Conservation (phyloP, 2,329 filamentous ascomycete genomes). For the Verticillium nonalfalfae region DNA sequence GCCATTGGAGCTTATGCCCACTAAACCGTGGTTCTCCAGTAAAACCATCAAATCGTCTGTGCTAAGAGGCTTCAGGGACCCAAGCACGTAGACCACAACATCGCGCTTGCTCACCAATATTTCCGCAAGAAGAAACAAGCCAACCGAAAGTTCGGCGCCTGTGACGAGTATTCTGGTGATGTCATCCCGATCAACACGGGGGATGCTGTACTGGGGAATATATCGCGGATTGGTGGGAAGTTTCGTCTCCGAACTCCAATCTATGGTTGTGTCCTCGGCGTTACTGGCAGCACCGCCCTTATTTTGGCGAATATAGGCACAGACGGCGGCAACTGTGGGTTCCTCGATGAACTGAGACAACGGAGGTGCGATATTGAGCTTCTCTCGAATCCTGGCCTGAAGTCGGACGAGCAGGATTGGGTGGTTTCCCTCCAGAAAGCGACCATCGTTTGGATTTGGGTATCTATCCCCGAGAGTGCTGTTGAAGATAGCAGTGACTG, state of each 20-base stretch:
- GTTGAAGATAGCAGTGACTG: slow-evolving; percentile 14
- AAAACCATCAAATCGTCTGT: slow-evolving; percentile 5
- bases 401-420: slow-evolving; percentile 17
- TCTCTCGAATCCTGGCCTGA: slow-evolving; percentile 16
- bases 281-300: slow-evolving; percentile 11
- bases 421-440: slow-evolving; percentile 19
- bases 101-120: slow-evolving; percentile 11
- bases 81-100: slow-evolving; percentile 11
- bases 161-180: slow-evolving; percentile 12
- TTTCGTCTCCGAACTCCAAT: slow-evolving; percentile 16
- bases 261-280: slow-evolving; percentile 14
- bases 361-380: slow-evolving; percentile 16
- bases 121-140: slow-evolving; percentile 13
- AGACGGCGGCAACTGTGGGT: slow-evolving; percentile 15
- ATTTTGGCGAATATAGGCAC: slow-evolving; percentile 11
- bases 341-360: slow-evolving; percentile 16
- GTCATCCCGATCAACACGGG: slow-evolving; percentile 11
- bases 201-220: slow-evolving; percentile 13
- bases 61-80: slow-evolving; percentile 11
- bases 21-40: slow-evolving; percentile 14
- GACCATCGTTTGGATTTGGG: slow-evolving; percentile 9
- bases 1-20: slow-evolving; percentile 1
- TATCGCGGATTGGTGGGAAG: slow-evolving; percentile 17
- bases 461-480: slow-evolving; percentile 8
- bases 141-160: slow-evolving; percentile 15